Base-by-base conservation (phyloP, 148 eudicot species). In the Diospyros kaki region DNA sequence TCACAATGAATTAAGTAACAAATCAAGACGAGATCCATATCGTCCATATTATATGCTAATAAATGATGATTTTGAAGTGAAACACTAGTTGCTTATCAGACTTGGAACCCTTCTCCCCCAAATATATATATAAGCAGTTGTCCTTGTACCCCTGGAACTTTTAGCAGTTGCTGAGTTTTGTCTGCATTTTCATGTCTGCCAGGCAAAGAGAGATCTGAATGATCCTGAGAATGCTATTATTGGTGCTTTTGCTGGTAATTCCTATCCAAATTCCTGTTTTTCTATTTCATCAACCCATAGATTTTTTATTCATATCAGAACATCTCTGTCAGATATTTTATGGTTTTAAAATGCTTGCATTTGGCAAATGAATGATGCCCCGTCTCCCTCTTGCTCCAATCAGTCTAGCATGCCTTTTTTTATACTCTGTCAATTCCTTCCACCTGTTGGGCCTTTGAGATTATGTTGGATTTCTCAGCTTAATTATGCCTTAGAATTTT, bases 181-280 rank as follows among this genome's bases (percentile, higher is more conserved):
- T 55, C 65, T 46, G 48, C 42, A 51, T 61, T 67, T 41, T 9
- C 53, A 39, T 11, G 39, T 43, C 60, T 73, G 58, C 54, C 86
- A 94, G 98, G 98, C 96, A 64, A 89, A 86, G 79, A 85, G 98
- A 83, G 98, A 94, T 48, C 83, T 94, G 61, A 90, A 88, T 76
- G 98, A 90, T 82, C 93, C 94, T n/a, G 97, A 94, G 83, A 94
- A 94, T 83, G 98, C 98, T 51, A 73, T 89, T 11, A 86, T 94
- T 68, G 97, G 98, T 67, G 97, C 98, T 69, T 92, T 92, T 78
- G 92, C 98, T 44, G 98, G 98, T 94, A 83, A 77, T 13, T 66
- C 72, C 50, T 42, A 53, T 38, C 41, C 10, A 17, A 6, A 40
- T 58, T 12, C 66, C 9, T 69, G 18, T 39, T 17, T 41, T 64